These are phyloP conservation scores for Aquilaria sinensis DNA, from an alignment of 345 rosid species.

Conservation along the genomic window DNA sequence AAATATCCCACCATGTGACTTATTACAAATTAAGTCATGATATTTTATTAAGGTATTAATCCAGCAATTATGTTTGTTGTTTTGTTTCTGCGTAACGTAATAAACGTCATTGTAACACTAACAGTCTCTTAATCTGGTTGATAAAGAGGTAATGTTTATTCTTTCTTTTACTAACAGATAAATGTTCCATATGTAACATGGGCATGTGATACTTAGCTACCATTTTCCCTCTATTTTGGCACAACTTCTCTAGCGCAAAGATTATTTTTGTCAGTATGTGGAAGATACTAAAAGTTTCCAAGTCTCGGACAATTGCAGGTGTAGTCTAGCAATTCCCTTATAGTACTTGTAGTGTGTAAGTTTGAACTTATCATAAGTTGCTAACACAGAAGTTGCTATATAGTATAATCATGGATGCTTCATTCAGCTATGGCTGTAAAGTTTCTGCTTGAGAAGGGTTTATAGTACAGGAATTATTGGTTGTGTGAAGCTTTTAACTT, in stretches of 20 bases:
- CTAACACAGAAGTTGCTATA: background rate
- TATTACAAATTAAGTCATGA: too few species aligned
- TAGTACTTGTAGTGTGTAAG: conserved; percentile 93
- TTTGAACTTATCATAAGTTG: conserved; percentile 4
- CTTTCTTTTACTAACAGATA: background rate
- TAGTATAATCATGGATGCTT: too few species aligned
- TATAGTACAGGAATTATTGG: too few species aligned
- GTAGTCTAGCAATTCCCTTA: conserved; percentile 77
- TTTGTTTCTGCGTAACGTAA: too few species aligned
- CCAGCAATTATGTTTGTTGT: too few species aligned
- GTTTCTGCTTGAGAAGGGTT: too few species aligned
- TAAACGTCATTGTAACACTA: too few species aligned
- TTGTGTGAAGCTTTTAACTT: background rate
- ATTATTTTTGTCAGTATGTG: conserved; percentile 89
- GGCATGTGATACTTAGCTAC: background rate
- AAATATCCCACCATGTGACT: too few species aligned
- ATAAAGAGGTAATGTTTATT: conserved; percentile 62
- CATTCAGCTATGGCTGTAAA: too few species aligned
- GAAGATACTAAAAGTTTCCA: conserved; percentile 77
- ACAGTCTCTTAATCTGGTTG: conserved; percentile 47
- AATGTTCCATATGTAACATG: background rate
- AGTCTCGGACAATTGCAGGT: conserved; percentile 82
- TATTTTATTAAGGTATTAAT: too few species aligned
- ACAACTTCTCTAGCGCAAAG: conserved; percentile 74
- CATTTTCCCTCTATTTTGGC: background rate